Evolutionary conservation across 1,139 yeast species (phyloP).

Genomic region (Pichia kudriavzevii): DNA sequence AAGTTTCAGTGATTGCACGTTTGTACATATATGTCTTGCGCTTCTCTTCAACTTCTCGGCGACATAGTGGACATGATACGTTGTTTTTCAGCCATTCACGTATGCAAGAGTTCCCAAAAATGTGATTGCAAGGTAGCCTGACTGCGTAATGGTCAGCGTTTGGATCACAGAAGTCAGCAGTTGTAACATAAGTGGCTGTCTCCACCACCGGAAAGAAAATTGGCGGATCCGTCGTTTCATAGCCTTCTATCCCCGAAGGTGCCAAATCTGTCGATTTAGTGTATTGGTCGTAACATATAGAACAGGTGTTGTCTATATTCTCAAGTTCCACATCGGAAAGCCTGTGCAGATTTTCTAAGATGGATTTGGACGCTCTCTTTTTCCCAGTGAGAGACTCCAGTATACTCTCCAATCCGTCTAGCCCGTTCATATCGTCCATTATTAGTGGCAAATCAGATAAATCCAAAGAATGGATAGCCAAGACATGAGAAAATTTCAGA

Average conservation of each 20-base stretch:
- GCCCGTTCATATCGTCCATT: too few species aligned
- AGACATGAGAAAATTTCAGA: too few species aligned
- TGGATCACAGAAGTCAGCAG: background rate
- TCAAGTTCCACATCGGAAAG: conserved; percentile 14
- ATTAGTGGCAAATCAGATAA: too few species aligned
- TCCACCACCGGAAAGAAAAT: conserved; percentile 21
- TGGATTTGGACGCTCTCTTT: too few species aligned
- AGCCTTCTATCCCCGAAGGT: too few species aligned
- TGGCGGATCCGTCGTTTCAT: conserved; percentile 19
- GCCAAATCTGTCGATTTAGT: too few species aligned
- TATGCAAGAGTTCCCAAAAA: conserved; percentile 28
- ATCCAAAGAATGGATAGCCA: too few species aligned
- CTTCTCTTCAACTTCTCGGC: conserved; percentile 24
- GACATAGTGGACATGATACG: conserved; percentile 28
- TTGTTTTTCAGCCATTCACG: conserved; percentile 27
- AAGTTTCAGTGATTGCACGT: conserved; percentile 24
- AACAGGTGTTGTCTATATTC: conserved; percentile 14
- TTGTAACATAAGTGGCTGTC: conserved; percentile 17
- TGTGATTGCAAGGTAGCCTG: conserved; percentile 25
- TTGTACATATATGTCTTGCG: conserved; percentile 20
- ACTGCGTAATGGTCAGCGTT: conserved; percentile 22
- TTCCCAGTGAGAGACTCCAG: too few species aligned
- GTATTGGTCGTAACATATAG: conserved; percentile 25
- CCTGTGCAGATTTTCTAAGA: too few species aligned
- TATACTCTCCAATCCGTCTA: too few species aligned